A percentile compares a stretch with the other conserved stretches of the same genome.
These are phyloP conservation scores for Russula abietina DNA, from an alignment of 768 basidiomycete species.

Conservation along the genomic window DNA sequence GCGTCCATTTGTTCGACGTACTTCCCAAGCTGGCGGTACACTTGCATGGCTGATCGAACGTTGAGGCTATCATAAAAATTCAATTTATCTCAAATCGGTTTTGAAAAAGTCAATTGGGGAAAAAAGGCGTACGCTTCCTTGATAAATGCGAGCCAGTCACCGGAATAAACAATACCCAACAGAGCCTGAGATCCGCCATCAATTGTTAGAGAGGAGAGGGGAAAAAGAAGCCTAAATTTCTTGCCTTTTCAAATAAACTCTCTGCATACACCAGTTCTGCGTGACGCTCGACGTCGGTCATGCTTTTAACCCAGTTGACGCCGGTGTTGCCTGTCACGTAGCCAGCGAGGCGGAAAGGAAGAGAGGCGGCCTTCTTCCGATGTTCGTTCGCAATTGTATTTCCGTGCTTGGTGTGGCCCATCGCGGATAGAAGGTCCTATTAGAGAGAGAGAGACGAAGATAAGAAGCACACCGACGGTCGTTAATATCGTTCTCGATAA, in stretches of 20 bases:
- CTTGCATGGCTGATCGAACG: conserved; percentile 78
- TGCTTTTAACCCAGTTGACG: conserved; percentile 57
- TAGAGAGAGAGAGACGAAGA: background rate
- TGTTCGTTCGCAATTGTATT: conserved; percentile 68
- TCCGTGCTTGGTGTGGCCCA: conserved; percentile 69
- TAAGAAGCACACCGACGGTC: background rate
- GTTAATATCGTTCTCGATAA: conserved; percentile 11
- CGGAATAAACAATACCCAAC: conserved; percentile 83
- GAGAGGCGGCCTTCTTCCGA: conserved; percentile 63
- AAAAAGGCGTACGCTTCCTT: conserved; percentile 71
- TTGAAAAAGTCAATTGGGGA: conserved; percentile 5
- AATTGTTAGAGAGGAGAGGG: background rate
- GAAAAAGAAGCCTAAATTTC: background rate
- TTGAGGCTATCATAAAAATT: conserved; percentile 61
- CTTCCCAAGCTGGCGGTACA: conserved; percentile 74
- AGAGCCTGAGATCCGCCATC: conserved; percentile 46
- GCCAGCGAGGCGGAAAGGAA: conserved; percentile 58
- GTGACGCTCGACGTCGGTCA: conserved; percentile 78
- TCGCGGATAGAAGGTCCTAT: conserved; percentile 72
- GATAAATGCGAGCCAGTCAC: conserved; percentile 90
- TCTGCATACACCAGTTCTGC: conserved; percentile 92
- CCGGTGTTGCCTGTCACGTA: conserved; percentile 57
- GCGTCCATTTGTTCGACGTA: conserved; percentile 73
- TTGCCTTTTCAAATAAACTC: conserved; percentile 59
- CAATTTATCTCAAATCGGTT: background rate